phyloP scores from a whole-genome alignment of 2,329 filamentous ascomycete species.

The Colletotrichum musicola region DNA sequence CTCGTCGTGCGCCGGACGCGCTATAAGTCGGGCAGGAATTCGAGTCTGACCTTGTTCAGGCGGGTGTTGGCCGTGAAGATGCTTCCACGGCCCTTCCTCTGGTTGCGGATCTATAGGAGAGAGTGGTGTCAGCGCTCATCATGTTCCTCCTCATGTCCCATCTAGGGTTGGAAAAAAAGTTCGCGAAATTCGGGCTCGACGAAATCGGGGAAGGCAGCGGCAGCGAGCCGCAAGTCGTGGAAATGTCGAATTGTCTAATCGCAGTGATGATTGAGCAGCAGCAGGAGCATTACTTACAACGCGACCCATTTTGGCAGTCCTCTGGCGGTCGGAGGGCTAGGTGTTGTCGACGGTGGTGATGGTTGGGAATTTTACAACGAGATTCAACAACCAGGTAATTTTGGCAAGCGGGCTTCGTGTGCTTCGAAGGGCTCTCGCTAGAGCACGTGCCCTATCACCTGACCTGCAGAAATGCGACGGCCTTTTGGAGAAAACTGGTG shows the following conservation, averaged over 20 bases:
- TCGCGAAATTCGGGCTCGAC: slow-evolving; percentile 25
- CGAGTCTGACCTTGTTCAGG: slow-evolving; percentile 91
- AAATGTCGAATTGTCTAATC: not conserved
- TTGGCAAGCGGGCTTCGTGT: slow-evolving; percentile 12
- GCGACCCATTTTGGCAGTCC: slow-evolving; percentile 63
- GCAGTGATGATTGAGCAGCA: slow-evolving; percentile 17
- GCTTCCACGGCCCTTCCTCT: slow-evolving; percentile 71
- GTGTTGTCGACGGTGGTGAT: slow-evolving; percentile 40
- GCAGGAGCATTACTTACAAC: slow-evolving; percentile 53
- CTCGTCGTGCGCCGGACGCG: slow-evolving; percentile 25
- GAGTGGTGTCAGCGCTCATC: slow-evolving; percentile 31
- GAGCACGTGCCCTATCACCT: slow-evolving; percentile 28
- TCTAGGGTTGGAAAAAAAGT: slow-evolving; percentile 21
- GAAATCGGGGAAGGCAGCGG: slow-evolving; percentile 17
- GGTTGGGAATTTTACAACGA: slow-evolving; percentile 27
- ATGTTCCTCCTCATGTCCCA: not conserved
- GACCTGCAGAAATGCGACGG: not conserved
- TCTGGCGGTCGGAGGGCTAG: slow-evolving; percentile 40
- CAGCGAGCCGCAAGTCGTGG: slow-evolving; percentile 18
- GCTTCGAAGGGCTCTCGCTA: slow-evolving; percentile 26
- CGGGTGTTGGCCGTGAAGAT: slow-evolving; percentile 83
- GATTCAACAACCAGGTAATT: slow-evolving; percentile 17
- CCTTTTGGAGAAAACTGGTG: not conserved
- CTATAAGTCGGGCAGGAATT: slow-evolving; percentile 47
- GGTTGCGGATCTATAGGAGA: slow-evolving; percentile 69